Percentiles rank a stretch among this genome's conserved stretches.
Evolutionary conservation across 371 early-diverging fungal species (phyloP).

Genomic region (Mucor sp.): DNA sequence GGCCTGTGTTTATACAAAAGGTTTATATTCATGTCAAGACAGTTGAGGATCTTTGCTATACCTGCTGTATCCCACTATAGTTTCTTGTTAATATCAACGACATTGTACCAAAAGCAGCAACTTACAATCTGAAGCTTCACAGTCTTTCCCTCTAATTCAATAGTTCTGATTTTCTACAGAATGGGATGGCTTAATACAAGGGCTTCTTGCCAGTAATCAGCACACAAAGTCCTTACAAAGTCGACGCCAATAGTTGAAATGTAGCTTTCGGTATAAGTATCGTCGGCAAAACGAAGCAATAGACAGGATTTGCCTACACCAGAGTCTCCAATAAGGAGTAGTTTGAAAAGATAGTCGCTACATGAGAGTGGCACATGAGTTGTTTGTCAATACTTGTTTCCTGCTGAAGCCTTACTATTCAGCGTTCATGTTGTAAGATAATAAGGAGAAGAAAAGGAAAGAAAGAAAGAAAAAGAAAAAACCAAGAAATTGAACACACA

Average conservation of each 20-base stretch:
- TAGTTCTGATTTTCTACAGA: constrained; percentile 96
- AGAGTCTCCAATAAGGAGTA: constrained; percentile 98
- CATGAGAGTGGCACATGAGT: neutral
- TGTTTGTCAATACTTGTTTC: neutral
- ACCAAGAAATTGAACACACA: neutral
- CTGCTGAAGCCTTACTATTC: constrained; percentile 33
- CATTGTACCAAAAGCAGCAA: neutral
- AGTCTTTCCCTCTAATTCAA: constrained; percentile 96
- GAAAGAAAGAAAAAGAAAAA: neutral
- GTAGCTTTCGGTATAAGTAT: constrained; percentile 97
- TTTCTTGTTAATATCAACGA: neutral
- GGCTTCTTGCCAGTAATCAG: neutral
- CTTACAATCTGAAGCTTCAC: constrained; percentile 98
- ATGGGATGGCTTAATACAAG: neutral
- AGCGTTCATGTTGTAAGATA: constrained; percentile 27
- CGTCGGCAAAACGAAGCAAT: constrained; percentile 98
- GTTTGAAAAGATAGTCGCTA: constrained; percentile 98
- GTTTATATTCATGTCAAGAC: too few relatives aligned
- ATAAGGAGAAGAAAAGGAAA: neutral
- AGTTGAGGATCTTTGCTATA: too few relatives aligned
- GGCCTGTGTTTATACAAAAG: too few relatives aligned
- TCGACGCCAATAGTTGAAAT: constrained; percentile 99
- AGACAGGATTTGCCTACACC: constrained; percentile 99
- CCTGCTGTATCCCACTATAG: constrained; percentile 98
- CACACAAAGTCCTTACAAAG: constrained; percentile 60